Base-by-base conservation (phyloP, 768 basidiomycete genomes). In the Rhizopogon vesiculosus region DNA sequence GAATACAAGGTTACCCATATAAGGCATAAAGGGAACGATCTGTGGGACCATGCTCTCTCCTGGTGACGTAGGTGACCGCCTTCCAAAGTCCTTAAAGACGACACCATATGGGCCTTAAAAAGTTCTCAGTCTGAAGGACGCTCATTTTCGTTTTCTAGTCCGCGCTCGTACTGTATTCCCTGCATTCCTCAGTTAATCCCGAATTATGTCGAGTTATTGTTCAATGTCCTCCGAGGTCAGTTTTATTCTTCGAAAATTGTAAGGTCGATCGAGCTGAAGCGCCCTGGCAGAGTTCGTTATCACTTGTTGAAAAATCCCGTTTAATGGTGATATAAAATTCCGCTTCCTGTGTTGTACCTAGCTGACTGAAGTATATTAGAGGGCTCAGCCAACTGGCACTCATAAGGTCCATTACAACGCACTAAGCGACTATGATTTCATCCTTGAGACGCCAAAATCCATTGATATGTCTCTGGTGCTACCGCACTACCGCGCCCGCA, bases 401-500 rank as follows among this genome's bases (percentile, higher is more conserved):
- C 79, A 83, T 59, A 84, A 84, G 71, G 76, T 90, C 42, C 85
- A 82, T 69, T 90, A 87, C 61, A 74, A 76, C 25, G 74, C 77
- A 28, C 73, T 78, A 41, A 76, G 81, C 15, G 78, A 82, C 56
- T 88, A 85, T 81, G 89, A 91, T 64, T 86, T 84, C 62, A 73
- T 87, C 60, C 80, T 87, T 58, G 75, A 77, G 15, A 75, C 77
- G 10, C 69, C 75, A 55, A 67, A 73, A 35, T 70, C 83, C 10
- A 72, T 89, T 56, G 86, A 91, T 62, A 64, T 87, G 51, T 82
- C 85, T 22, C 79, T 91, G 46, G 78, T 82, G 22, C 74, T 91
- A 45, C 89, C 89, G 1, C 89, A 91, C 64, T 89, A 89, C 64
- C 87, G 89, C 42, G 88, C 89, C 10, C 80, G 82, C 39, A 74